phyloP scores from a whole-genome alignment of 495 filamentous ascomycete species.

The Neurospora sp. region DNA sequence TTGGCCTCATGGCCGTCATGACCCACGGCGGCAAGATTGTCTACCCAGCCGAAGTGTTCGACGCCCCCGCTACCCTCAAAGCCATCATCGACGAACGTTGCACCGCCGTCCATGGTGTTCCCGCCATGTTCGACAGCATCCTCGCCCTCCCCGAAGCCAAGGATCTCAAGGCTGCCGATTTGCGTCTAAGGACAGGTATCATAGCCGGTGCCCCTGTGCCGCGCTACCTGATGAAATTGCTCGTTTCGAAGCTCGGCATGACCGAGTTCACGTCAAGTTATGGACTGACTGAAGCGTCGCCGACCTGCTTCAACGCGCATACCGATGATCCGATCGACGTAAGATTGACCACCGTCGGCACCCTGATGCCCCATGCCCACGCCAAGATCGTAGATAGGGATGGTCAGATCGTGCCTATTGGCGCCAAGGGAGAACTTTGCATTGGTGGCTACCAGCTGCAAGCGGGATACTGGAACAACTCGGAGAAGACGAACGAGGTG shows the following conservation, averaged over 20 bases:
- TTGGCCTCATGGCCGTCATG: conserved; percentile 56
- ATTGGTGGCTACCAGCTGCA: conserved; percentile 60
- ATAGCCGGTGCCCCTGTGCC: conserved; percentile 61
- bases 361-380: conserved; percentile 53
- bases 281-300: conserved; percentile 61
- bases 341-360: conserved; percentile 54
- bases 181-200: conserved; percentile 55
- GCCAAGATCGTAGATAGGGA: conserved; percentile 56
- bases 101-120: conserved; percentile 62
- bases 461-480: conserved; percentile 61
- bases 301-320: conserved; percentile 63
- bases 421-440: conserved; percentile 52
- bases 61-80: conserved; percentile 45
- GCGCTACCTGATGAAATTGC: conserved; percentile 49
- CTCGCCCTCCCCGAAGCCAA: conserved; percentile 41
- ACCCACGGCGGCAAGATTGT: conserved; percentile 59
- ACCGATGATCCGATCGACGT: conserved; percentile 51
- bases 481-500: conserved; percentile 55
- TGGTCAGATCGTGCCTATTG: conserved; percentile 50
- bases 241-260: conserved; percentile 54
- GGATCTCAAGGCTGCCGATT: conserved; percentile 32
- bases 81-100: conserved; percentile 54
- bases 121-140: conserved; percentile 62
- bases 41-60: conserved; percentile 56
- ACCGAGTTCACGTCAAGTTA: conserved; percentile 59